phyloP scores from a whole-genome alignment of 1,139 yeast species.

The Scheffersomyces illinoinensis region DNA sequence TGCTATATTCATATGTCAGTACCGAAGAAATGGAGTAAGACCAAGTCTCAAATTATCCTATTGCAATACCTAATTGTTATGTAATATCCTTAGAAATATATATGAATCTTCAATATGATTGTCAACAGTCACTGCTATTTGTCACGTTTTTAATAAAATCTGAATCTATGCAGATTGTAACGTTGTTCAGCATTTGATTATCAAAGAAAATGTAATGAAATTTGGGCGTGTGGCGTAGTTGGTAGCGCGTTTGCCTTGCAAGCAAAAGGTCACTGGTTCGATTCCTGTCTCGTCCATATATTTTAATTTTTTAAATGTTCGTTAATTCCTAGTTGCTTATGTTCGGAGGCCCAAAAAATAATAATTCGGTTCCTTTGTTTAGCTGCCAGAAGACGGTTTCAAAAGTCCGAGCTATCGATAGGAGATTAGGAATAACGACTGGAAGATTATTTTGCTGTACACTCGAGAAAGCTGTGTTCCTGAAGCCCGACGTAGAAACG shows the following conservation, averaged over 20 bases:
- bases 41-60: too few species aligned
- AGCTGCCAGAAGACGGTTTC: not conserved
- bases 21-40: too few species aligned
- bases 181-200: too few species aligned
- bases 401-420: not conserved
- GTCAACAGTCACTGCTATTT: too few species aligned
- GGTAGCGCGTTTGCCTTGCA: conserved; percentile 74
- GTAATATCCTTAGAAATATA: too few species aligned
- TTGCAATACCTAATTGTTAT: too few species aligned
- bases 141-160: too few species aligned
- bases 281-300: conserved; percentile 63
- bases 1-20: too few species aligned
- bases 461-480: not conserved
- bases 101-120: too few species aligned
- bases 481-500: not conserved
- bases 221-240: conserved; percentile 70
- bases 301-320: conserved; percentile 10
- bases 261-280: conserved; percentile 69
- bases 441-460: not conserved
- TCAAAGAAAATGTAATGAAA: not conserved
- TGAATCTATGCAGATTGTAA: too few species aligned
- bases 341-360: not conserved
- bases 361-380: not conserved
- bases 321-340: not conserved
- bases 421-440: not conserved